Conservation (phyloP, 2,329 filamentous ascomycete species). For the Trichoderma simmonsii region DNA sequence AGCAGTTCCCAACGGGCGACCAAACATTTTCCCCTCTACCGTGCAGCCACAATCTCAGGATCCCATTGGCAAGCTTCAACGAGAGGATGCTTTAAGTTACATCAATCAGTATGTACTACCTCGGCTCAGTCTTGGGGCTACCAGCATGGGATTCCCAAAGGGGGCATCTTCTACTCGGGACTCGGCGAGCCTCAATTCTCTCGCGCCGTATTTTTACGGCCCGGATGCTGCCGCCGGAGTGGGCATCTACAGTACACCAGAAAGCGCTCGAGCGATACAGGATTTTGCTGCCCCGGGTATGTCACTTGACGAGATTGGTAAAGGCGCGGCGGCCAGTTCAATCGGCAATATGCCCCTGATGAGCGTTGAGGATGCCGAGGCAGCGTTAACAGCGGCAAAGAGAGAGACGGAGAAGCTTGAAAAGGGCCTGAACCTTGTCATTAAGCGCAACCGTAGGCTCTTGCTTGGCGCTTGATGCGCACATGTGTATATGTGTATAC, state of each 20-base stretch:
- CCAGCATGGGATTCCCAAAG: conserved; percentile 43
- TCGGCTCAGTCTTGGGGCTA: conserved; percentile 51
- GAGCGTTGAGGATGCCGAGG: conserved; percentile 62
- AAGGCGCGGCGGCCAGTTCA: conserved; percentile 29
- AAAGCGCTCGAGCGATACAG: conserved; percentile 35
- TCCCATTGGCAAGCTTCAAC: conserved; percentile 62
- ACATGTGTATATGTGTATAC: not conserved
- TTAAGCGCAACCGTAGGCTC: conserved; percentile 58
- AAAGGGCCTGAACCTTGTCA: conserved; percentile 57
- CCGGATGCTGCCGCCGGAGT: conserved; percentile 44
- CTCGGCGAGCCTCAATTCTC: conserved; percentile 50
- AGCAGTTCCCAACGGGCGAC: conserved; percentile 61
- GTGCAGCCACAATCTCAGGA: conserved; percentile 50
- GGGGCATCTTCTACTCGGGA: conserved; percentile 40
- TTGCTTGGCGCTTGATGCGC: conserved; percentile 36
- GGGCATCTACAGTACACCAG: conserved; percentile 41
- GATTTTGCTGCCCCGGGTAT: conserved; percentile 33
- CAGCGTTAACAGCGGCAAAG: conserved; percentile 47
- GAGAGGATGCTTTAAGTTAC: conserved; percentile 64
- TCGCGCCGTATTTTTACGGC: conserved; percentile 56
- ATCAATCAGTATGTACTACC: conserved; percentile 68
- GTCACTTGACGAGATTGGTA: conserved; percentile 31
- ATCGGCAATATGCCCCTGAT: conserved; percentile 51
- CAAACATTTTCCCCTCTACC: conserved; percentile 57
- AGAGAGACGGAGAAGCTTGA: conserved; percentile 62